Base-by-base conservation (phyloP, 352 stramenopile genomes). In the Globisporangium middletonii region DNA sequence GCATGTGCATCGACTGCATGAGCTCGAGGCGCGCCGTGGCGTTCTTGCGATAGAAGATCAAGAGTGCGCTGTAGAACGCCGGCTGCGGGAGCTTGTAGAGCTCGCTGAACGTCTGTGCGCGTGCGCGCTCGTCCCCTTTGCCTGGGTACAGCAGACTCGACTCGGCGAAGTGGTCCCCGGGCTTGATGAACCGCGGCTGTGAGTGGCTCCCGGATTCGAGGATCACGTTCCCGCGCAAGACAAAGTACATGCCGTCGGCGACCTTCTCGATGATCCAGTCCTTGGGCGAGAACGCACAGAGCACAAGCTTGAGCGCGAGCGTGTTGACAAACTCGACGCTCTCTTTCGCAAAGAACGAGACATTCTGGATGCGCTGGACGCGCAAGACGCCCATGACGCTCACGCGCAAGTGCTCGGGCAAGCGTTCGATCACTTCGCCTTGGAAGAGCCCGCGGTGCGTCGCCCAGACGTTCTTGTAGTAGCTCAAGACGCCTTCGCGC, bases 251-350 rank as follows among this genome's bases (percentile, higher is more conserved):
- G 2, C 72, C 75, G 27, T 86, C 75, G 0, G 77, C 67, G 13
- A 79, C 53, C 26, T 86, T 83, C 50, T 88, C 75, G 30, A 89
- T 80, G 48, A 89, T 75, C 79, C 79, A 89, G 47, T 89, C 79
- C 52, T 86, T 89, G 2, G 79, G 75, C 3, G 79, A 83, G 48
- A 73, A 89, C 3, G 76, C 64, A 30, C 67, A 75, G 8, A 75
- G 67, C 28, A 73, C 75, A 12, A 91, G 64, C 12, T 70, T 62
- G 19, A 82, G 57, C 9, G 78, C 68, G 42, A 89, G 61, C 12
- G 78, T 86, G 49, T 91, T 89, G 57, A 91, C 62, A 19, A 91
- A 81, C 50, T 88, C 80, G 18, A 88, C 64, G 53, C 59, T 88
- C 37, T 88, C 76, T 53, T 89, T 88, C 0, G 73, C 53, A 7